A percentile compares a stretch with the other conserved stretches of the same genome.
phyloP scores from a whole-genome alignment of 768 basidiomycete species.

The Russula olivacea region DNA sequence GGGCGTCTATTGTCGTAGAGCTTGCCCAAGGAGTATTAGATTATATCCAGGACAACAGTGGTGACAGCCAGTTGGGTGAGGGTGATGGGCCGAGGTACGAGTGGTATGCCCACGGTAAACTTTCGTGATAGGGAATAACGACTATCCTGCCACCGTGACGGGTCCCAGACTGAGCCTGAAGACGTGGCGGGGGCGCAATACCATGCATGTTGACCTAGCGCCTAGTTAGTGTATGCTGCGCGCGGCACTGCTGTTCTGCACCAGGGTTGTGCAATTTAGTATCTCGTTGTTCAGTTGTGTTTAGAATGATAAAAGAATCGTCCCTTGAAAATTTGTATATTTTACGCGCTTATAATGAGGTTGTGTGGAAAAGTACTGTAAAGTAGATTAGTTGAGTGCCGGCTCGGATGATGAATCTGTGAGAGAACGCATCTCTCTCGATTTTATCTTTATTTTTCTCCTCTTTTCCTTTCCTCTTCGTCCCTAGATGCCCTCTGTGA shows the following conservation, averaged over 20 bases:
- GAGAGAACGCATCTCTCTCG: neutral
- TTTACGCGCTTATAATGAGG: neutral
- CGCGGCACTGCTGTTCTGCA: neutral
- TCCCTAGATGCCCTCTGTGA: slow-evolving; percentile 38
- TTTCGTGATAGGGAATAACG: no score
- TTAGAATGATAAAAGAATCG: neutral
- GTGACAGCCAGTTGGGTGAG: no score
- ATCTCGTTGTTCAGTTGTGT: no score
- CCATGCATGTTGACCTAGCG: neutral
- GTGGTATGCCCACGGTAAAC: no score
- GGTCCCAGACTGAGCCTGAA: no score
- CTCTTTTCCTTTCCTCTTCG: neutral
- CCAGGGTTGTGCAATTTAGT: neutral
- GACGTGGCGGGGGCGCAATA: no score
- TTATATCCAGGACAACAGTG: neutral
- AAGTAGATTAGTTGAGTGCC: neutral
- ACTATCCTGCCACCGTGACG: no score
- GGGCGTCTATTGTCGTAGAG: neutral
- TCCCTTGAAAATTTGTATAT: neutral
- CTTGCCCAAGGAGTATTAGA: neutral
- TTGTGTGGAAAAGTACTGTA: neutral
- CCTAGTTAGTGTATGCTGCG: neutral
- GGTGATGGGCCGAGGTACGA: no score
- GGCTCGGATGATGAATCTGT: neutral
- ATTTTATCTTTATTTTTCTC: slow-evolving; percentile 22